Evolutionary conservation across 768 basidiomycete genomes (phyloP).

Genomic region (Tulasnella sp.): DNA sequence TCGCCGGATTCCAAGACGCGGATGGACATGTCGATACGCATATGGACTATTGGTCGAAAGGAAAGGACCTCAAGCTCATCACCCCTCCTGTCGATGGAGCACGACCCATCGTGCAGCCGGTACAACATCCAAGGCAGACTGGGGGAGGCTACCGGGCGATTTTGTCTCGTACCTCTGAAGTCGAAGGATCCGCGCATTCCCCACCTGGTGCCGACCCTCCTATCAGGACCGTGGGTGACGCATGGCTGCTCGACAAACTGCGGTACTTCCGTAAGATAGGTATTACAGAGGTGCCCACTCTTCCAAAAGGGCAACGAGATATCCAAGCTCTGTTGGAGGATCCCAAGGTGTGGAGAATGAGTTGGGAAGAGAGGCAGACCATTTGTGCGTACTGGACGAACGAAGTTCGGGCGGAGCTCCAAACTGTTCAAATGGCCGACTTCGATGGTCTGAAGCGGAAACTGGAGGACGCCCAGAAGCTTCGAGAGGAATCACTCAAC

Average conservation of each 20-base stretch:
- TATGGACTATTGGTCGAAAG: constrained; percentile 14
- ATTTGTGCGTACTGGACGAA: constrained; percentile 51
- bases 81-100: constrained; percentile 13
- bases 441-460: constrained; percentile 46
- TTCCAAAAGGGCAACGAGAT: constrained; percentile 34
- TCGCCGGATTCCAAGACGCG: constrained; percentile 29
- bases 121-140: not conserved
- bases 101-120: not conserved
- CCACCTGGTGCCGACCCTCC: not conserved
- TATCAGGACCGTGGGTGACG: not conserved
- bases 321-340: constrained; percentile 43
- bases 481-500: constrained; percentile 46
- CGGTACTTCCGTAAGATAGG: constrained; percentile 7
- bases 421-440: constrained; percentile 40
- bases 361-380: constrained; percentile 46
- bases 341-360: constrained; percentile 54
- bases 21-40: not conserved
- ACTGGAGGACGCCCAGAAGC: constrained; percentile 43
- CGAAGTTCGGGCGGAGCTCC: constrained; percentile 40
- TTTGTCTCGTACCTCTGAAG: not conserved
- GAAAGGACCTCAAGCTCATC: constrained; percentile 15
- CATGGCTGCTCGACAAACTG: constrained; percentile 2
- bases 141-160: not conserved
- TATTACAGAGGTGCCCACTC: not conserved
- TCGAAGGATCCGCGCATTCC: not conserved